phyloP scores from a whole-genome alignment of 2,329 filamentous ascomycete genomes.

The Dissoconium aciculare region DNA sequence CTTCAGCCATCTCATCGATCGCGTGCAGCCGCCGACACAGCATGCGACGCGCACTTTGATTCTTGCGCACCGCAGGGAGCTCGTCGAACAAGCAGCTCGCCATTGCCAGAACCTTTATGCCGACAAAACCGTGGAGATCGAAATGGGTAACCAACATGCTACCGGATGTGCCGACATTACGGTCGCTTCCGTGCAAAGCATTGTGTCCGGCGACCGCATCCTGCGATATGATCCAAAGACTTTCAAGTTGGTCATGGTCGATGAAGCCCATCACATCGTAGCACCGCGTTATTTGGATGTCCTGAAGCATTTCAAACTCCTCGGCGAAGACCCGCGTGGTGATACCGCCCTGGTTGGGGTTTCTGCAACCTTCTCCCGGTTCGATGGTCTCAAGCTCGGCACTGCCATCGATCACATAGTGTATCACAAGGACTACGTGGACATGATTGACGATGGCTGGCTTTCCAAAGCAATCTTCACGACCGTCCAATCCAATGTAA shows the following conservation, averaged over 20 bases:
- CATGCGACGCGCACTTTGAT: conserved; percentile 67
- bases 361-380: conserved; percentile 65
- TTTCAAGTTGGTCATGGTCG: conserved; percentile 86
- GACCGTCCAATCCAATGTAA: conserved; percentile 68
- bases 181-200: conserved; percentile 75
- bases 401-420: conserved; percentile 87
- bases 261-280: conserved; percentile 95
- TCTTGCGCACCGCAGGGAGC: conserved; percentile 77
- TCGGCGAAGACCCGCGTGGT: conserved; percentile 34
- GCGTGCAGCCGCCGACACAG: conserved; percentile 43
- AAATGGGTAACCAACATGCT: conserved; percentile 70
- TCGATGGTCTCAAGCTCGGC: conserved; percentile 70
- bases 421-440: conserved; percentile 73
- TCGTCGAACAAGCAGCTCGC: conserved; percentile 81
- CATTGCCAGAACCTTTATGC: conserved; percentile 77
- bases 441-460: conserved; percentile 83
- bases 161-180: conserved; percentile 81
- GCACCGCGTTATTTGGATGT: conserved; percentile 62
- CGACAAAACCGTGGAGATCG: conserved; percentile 65
- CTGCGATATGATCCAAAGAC: conserved; percentile 60
- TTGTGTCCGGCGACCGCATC: conserved; percentile 63
- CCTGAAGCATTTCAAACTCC: conserved; percentile 64
- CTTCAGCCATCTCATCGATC: conserved; percentile 86
- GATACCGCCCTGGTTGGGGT: conserved; percentile 60
- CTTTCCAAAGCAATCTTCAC: conserved; percentile 86